Conservation (phyloP, 2,329 filamentous ascomycete species). For the Ascomycota sp. region DNA sequence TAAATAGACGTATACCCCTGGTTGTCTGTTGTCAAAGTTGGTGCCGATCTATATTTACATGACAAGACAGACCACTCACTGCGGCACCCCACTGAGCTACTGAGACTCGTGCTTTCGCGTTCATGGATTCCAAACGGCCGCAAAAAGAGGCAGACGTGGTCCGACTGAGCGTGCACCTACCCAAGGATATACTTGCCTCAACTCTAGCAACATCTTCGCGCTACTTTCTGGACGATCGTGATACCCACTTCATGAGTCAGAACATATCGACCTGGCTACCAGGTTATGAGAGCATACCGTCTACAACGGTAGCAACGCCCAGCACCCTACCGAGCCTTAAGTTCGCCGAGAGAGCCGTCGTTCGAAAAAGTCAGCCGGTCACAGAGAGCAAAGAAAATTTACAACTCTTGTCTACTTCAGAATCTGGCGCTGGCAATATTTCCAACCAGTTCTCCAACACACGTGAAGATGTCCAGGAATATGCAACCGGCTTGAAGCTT, state of each 20-base stretch:
- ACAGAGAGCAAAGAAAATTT: conserved; percentile 11
- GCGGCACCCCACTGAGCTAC: not conserved
- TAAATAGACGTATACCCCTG: no score
- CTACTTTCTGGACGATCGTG: conserved; percentile 7
- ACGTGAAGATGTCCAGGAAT: conserved; percentile 6
- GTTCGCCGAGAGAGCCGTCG: conserved; percentile 4
- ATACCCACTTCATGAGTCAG: conserved; percentile 5
- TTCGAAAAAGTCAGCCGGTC: not conserved
- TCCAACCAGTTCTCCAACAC: conserved; percentile 1
- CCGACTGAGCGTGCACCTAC: conserved; percentile 8
- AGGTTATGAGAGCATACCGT: conserved; percentile 6
- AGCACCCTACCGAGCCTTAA: conserved; percentile 6
- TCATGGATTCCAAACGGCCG: not conserved
- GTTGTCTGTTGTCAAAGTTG: not conserved
- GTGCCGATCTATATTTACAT: not conserved
- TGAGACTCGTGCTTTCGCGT: not conserved
- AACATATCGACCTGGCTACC: conserved; percentile 8
- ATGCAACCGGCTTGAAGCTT: conserved; percentile 20
- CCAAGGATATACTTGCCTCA: conserved; percentile 7
- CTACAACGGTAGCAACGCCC: conserved; percentile 5
- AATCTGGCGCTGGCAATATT: conserved; percentile 3
- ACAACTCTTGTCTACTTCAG: conserved; percentile 1
- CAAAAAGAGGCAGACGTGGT: conserved; percentile 1
- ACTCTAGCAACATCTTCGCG: conserved; percentile 7
- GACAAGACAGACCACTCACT: not conserved